Conservation (phyloP, 2,329 filamentous ascomycete genomes). For the Xylaria sp. region DNA sequence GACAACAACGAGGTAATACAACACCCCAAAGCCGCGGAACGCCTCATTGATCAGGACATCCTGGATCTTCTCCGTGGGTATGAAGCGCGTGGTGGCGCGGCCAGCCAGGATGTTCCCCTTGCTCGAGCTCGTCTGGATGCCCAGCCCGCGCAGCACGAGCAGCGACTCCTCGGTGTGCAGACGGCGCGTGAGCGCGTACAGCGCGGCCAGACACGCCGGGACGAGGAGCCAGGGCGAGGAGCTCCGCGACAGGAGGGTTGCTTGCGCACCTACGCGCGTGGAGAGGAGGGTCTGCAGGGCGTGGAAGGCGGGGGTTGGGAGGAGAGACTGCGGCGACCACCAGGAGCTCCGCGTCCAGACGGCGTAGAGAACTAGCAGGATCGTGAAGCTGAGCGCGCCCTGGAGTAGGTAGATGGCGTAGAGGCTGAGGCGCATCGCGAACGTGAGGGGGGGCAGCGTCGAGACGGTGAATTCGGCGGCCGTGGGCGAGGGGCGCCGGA, state of each 20-base stretch:
- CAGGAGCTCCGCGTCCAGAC: constrained; percentile 52
- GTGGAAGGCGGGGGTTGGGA: constrained; percentile 14
- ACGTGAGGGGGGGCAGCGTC: constrained; percentile 70
- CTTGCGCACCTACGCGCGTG: constrained; percentile 49
- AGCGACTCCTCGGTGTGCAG: constrained; percentile 79
- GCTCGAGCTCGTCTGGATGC: constrained; percentile 85
- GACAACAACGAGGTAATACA: constrained; percentile 89
- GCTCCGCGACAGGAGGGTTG: constrained; percentile 50
- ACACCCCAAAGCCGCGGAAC: constrained; percentile 89
- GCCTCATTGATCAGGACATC: constrained; percentile 97
- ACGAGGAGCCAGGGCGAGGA: constrained; percentile 54
- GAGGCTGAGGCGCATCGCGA: constrained; percentile 60
- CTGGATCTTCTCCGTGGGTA: constrained; percentile 90
- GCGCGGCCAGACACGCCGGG: constrained; percentile 50
- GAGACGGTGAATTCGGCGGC: constrained; percentile 95
- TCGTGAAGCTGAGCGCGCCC: constrained; percentile 54
- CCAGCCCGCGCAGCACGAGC: constrained; percentile 86
- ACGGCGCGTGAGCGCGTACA: constrained; percentile 60
- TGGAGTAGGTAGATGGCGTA: constrained; percentile 58
- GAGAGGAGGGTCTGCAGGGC: constrained; percentile 35
- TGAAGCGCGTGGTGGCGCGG: constrained; percentile 65
- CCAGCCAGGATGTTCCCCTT: constrained; percentile 41
- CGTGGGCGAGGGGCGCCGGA: constrained; percentile 80
- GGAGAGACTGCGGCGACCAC: neutral
- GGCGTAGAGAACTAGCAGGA: constrained; percentile 63